These are phyloP conservation scores for Coemansia sp. DNA, from an alignment of 192 early-diverging fungal genomes.

Conservation along the genomic window DNA sequence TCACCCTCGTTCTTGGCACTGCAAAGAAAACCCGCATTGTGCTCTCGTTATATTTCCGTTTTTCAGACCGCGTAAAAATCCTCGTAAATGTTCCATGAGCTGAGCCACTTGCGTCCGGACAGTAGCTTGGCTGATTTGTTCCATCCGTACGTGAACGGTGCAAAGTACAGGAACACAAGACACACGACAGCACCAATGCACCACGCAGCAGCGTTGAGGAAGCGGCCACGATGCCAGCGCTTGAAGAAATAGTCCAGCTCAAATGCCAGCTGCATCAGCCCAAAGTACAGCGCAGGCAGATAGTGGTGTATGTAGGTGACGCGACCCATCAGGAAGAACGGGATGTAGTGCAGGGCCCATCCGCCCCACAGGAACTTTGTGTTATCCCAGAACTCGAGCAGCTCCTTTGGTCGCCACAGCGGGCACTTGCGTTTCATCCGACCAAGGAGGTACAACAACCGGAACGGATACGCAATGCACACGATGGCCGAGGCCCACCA, in stretches of 20 bases:
- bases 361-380: conserved; percentile 82
- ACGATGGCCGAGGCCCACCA: conserved; percentile 74
- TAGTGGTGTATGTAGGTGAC: conserved; percentile 96
- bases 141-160: conserved; percentile 82
- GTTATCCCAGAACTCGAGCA: conserved; percentile 60
- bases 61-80: conserved; percentile 38
- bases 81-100: conserved; percentile 76
- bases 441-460: conserved; percentile 18
- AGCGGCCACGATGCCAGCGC: conserved; percentile 62
- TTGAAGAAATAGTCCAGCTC: conserved; percentile 69
- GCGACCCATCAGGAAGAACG: conserved; percentile 92
- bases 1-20: background rate
- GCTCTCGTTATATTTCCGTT: conserved; percentile 6
- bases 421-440: conserved; percentile 31
- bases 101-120: conserved; percentile 66
- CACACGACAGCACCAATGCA: conserved; percentile 14
- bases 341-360: conserved; percentile 86
- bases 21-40: too few relatives aligned
- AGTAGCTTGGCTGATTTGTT: conserved; percentile 59
- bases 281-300: conserved; percentile 83
- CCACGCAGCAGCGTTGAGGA: conserved; percentile 56
- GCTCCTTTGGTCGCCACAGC: conserved; percentile 31
- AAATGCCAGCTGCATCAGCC: conserved; percentile 69
- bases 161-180: conserved; percentile 63
- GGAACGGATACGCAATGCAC: conserved; percentile 41